Evolutionary conservation across 75 land plant genomes (phyloP).

Genomic region (Pinus albicaulis): DNA sequence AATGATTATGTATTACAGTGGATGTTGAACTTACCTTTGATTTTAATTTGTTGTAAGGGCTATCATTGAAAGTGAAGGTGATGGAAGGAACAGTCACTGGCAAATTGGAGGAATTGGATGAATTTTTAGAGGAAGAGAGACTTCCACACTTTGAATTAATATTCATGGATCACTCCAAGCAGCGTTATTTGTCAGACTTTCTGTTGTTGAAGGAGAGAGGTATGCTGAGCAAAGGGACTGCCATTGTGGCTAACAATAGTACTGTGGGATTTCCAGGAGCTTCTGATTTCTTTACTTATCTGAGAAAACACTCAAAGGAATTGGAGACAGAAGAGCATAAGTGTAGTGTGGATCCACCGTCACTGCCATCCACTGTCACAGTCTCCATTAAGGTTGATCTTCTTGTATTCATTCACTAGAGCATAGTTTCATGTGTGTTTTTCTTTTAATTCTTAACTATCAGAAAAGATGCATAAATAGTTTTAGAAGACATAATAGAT

Average conservation of each 20-base stretch:
- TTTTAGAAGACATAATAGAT: too few species aligned
- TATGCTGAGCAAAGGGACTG: conserved; percentile 20
- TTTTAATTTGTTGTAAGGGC: not conserved
- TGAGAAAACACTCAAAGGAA: not conserved
- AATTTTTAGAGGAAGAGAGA: not conserved
- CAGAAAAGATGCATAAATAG: too few species aligned
- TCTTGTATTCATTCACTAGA: not conserved
- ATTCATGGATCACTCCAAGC: conserved; percentile 22
- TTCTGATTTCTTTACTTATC: not conserved
- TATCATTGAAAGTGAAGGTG: conserved; percentile 10
- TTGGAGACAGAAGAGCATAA: conserved; percentile 1
- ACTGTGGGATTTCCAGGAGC: conserved; percentile 11
- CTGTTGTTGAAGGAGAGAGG: conserved; percentile 4
- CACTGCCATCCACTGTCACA: conserved; percentile 2
- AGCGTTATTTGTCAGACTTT: conserved; percentile 15
- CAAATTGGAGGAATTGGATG: conserved; percentile 3
- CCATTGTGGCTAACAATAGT: conserved; percentile 12
- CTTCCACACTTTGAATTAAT: conserved; percentile 12
- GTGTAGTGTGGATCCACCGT: conserved; percentile 7
- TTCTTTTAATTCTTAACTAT: too few species aligned
- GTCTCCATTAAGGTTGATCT: conserved; percentile 13
- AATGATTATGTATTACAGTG: not conserved
- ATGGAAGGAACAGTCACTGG: conserved; percentile 4
- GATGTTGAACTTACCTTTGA: not conserved
- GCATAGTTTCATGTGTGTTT: too few species aligned